Base-by-base conservation (phyloP, 805 yeast species). In the Yarrowia sp. region DNA sequence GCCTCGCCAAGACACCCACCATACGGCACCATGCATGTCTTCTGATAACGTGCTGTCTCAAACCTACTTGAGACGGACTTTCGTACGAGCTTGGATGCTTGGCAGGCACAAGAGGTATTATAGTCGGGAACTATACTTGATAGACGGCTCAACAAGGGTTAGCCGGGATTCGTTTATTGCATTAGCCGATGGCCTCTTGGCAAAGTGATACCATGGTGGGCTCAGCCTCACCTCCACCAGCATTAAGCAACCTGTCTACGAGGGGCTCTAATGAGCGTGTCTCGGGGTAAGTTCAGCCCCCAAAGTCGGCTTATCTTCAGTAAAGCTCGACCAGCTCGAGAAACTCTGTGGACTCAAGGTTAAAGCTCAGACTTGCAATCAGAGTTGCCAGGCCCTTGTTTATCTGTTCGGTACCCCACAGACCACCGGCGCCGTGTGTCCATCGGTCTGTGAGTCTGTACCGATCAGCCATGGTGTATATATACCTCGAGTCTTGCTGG, bases 1-100 rank as follows among this genome's bases (percentile, higher is more conserved):
- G 46, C 46, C 61, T 40, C 24, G 61, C 61, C 61, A 55, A 55
- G 61, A 14, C 60, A 1, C 34, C 44, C 34, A 39, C 61, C 61
- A 40, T 15, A 55, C 61, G 61, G 61, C 61, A 55, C 61, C 61
- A 55, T 55, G 61, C 61, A 55, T 40, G 61, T 39, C 46, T 39
- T 40, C 61, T 55, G 61, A 55, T 55, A 55, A 55, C 61, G 61
- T 39, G 60, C 44, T 36, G 43, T 38, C 43, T 52, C 43, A 38
- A 52, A 52, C 43, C 43, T 52, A 20, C n/a, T 9, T 20, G 17
- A 5, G 7, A 2, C 13, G 13, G 20, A n/a, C 39, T 33, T 15
- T 10, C 55, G n/a, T 9, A 20, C 19, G 43, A 9, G 43, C 14
- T 34, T 3, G 14, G 4, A 9, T 24, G 38, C 56, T 52, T 52